Base-by-base conservation (phyloP, 2,329 filamentous ascomycete species). In the Arthrobotrys pseudoclavata region DNA sequence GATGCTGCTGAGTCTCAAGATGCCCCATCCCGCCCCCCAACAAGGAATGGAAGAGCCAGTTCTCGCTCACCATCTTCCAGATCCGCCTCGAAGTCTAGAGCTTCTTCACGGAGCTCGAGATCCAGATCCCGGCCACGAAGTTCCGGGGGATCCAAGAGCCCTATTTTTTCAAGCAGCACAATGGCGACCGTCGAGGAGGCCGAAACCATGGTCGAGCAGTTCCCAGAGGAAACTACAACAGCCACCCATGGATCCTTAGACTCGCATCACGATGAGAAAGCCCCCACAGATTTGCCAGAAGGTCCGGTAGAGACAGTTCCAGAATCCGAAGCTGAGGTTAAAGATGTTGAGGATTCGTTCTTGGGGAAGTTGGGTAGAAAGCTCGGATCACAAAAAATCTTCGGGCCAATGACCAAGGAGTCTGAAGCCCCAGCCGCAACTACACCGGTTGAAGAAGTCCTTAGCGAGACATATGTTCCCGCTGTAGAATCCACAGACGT, bases 51-150 rank as follows among this genome's bases (percentile, higher is more conserved):
- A 31, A 48, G 72, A 47, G 50, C 57, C 10, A 60, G 53, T 20
- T 75, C 70, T 48, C 72, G 66, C 12, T 60, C 72, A 12, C 66
- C 71, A 20, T 34, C 70, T 0, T 52, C 62, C 1, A 64, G 72
- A 9, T 55, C 64, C 12, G 57, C 37, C 10, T 75, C 69, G 1
- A 31, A 13, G 4, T 60, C 68, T 18, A 31, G 57, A n/a, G 45
- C 71, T 1, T 63, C 40, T 24, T 69, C 71, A 0, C 48, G 66
- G 26, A 61, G 72, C n/a, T 52, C 66, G 1, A 42, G 72, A n/a
- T 62, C 66, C 3, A 53, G 40, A 24, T 76, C 72, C 4, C 61
- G 72, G 6, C 60, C 64, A n/a, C 57, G 66, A 29, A 69, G 55
- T 26, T 69, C 70, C 2, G 70, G 29, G 3, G 63, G 53, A 4